A percentile compares a stretch with the other conserved stretches of the same genome.
phyloP scores from a whole-genome alignment of 768 basidiomycete species.

The Russula earlei region DNA sequence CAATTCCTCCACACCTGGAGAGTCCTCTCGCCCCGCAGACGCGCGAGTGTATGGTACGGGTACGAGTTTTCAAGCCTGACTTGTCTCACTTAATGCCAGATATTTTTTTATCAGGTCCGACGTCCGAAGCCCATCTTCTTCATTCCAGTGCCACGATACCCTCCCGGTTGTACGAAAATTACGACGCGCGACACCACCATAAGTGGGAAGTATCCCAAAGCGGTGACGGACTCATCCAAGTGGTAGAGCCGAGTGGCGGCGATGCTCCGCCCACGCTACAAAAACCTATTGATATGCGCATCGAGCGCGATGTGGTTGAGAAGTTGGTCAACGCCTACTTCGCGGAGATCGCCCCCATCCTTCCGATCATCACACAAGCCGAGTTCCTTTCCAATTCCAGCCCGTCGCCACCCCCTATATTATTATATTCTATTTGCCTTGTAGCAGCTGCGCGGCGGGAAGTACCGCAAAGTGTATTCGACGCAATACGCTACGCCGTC shows the following conservation, averaged over 20 bases:
- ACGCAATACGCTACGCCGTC: constrained; percentile 79
- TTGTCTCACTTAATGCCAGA: neutral
- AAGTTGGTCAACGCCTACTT: constrained; percentile 89
- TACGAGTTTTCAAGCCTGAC: neutral
- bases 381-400: constrained; percentile 74
- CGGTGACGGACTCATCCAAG: constrained; percentile 83
- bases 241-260: constrained; percentile 52
- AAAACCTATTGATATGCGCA: constrained; percentile 59
- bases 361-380: constrained; percentile 79
- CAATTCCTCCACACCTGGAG: constrained; percentile 38
- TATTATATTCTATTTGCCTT: constrained; percentile 91
- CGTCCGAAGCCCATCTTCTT: constrained; percentile 74
- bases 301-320: constrained; percentile 73
- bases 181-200: constrained; percentile 83
- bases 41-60: constrained; percentile 44
- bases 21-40: constrained; percentile 42
- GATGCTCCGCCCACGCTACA: constrained; percentile 46
- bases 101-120: constrained; percentile 54
- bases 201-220: constrained; percentile 75
- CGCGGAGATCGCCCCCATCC: constrained; percentile 73
- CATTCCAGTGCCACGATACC: constrained; percentile 87
- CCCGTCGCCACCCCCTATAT: constrained; percentile 63
- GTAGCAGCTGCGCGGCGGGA: constrained; percentile 82
- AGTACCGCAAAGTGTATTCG: constrained; percentile 78
- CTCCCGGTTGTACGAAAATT: constrained; percentile 74